Percentiles rank a stretch among this genome's conserved stretches.
These are phyloP conservation scores for Hemisphaericaspora nanyangensis DNA, from an alignment of 805 yeast species.

Conservation along the genomic window DNA sequence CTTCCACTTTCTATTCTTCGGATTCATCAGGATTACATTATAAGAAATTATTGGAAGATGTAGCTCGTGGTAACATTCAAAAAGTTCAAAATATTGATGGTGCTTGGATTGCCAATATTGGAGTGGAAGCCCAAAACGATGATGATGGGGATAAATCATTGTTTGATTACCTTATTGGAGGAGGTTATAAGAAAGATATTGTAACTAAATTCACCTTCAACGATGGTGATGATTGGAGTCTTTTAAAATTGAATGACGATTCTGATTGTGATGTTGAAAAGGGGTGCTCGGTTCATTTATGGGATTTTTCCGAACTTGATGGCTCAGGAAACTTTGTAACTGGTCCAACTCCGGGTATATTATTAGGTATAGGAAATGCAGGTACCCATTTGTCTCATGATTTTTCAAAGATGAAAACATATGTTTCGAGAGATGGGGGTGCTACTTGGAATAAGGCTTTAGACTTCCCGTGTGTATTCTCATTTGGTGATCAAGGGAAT, in stretches of 20 bases:
- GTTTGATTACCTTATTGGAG: constrained; percentile 22
- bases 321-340: constrained; percentile 43
- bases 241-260: constrained; percentile 44
- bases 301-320: constrained; percentile 26
- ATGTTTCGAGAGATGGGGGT: constrained; percentile 74
- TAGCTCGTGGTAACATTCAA: constrained; percentile 40
- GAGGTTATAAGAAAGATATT: constrained; percentile 11
- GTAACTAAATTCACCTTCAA: constrained; percentile 44
- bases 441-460: constrained; percentile 59
- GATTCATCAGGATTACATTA: constrained; percentile 59
- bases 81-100: constrained; percentile 57
- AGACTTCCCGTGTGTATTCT: constrained; percentile 49
- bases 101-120: constrained; percentile 49
- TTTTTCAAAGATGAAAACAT: constrained; percentile 39
- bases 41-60: constrained; percentile 38
- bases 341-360: constrained; percentile 53
- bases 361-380: constrained; percentile 28
- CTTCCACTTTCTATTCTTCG: constrained; percentile 43
- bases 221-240: constrained; percentile 52
- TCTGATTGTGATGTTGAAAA: constrained; percentile 39
- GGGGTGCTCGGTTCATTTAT: constrained; percentile 47
- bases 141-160: constrained; percentile 19
- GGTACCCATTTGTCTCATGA: constrained; percentile 21
- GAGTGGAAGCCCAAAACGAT: constrained; percentile 14
- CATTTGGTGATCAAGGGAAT: constrained; percentile 79